Conservation (phyloP, 768 basidiomycete genomes). For the Melanogaster broomeanus region DNA sequence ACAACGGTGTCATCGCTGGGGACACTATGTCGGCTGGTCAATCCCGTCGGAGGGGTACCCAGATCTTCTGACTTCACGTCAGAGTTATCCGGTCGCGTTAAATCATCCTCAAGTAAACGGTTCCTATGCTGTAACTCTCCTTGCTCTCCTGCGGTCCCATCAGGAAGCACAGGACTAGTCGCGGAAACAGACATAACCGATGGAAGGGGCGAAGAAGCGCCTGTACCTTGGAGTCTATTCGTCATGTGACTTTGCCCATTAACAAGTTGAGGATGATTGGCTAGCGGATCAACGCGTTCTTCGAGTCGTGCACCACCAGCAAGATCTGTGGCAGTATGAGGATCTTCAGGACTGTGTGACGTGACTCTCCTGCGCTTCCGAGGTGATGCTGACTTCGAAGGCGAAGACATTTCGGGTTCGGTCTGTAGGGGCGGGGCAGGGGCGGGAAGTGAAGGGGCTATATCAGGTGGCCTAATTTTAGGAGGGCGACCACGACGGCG, state of each 20-base stretch:
- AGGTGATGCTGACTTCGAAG: slow-evolving; percentile 25
- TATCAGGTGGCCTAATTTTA: slow-evolving; percentile 21
- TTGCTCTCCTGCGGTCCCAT: not conserved
- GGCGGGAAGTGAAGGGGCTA: not conserved
- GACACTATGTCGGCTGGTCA: slow-evolving; percentile 53
- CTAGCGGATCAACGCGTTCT: slow-evolving; percentile 6
- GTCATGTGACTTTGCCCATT: slow-evolving; percentile 16
- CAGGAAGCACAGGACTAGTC: not conserved
- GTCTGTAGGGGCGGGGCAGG: slow-evolving; percentile 1
- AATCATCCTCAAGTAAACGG: not conserved
- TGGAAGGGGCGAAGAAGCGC: not conserved
- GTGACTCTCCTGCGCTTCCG: slow-evolving; percentile 50
- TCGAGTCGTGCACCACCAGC: slow-evolving; percentile 1
- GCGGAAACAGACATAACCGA: not conserved
- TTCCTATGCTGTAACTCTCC: slow-evolving; percentile 1
- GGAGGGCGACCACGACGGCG: slow-evolving; percentile 35
- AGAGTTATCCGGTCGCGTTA: slow-evolving; percentile 10
- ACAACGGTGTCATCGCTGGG: slow-evolving; percentile 61
- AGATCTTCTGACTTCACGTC: slow-evolving; percentile 55
- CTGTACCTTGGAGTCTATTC: slow-evolving; percentile 16
- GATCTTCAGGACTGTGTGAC: slow-evolving; percentile 33
- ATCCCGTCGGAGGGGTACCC: slow-evolving; percentile 50
- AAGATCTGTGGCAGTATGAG: slow-evolving; percentile 7
- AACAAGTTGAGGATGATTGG: not conserved
- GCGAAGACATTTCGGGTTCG: slow-evolving; percentile 10